phyloP scores from a whole-genome alignment of 108 stramenopile species.

The Nitzschia sp. region DNA sequence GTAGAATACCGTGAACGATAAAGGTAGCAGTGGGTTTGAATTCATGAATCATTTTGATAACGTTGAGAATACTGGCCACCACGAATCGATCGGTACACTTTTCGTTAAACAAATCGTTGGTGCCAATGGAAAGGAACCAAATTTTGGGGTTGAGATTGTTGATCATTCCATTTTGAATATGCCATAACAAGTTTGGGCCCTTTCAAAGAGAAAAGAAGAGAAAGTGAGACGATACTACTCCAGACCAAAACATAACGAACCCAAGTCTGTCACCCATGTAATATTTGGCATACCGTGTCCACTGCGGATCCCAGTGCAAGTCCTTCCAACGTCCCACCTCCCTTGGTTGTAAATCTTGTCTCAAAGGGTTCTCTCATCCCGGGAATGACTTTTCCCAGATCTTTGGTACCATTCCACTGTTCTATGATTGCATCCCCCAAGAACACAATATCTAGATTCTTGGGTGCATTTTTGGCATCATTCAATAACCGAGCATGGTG shows the following conservation, averaged over 20 bases:
- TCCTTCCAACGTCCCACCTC: conserved; percentile 30
- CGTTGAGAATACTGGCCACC: conserved; percentile 35
- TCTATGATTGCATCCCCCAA: conserved; percentile 40
- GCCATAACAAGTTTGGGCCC: conserved; percentile 46
- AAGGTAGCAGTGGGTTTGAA: conserved; percentile 28
- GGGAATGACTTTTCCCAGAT: conserved; percentile 14
- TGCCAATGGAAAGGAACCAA: conserved; percentile 41
- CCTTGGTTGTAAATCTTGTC: conserved; percentile 17
- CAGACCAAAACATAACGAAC: neutral
- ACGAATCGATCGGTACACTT: conserved; percentile 34
- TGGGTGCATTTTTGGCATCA: conserved; percentile 18
- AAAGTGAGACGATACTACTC: neutral
- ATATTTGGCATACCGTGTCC: conserved; percentile 44
- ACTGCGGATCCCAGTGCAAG: conserved; percentile 31
- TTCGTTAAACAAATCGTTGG: conserved; percentile 27
- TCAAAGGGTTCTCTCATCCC: conserved; percentile 32
- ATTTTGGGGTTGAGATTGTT: conserved; percentile 33
- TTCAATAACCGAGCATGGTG: conserved; percentile 29
- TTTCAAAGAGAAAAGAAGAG: conserved; percentile 1
- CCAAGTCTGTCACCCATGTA: neutral
- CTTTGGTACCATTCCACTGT: conserved; percentile 29
- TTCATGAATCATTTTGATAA: conserved; percentile 24
- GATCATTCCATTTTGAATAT: conserved; percentile 32
- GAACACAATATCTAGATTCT: conserved; percentile 42
- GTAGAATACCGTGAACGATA: conserved; percentile 39